Evolutionary conservation across 73 alveolate genomes (phyloP), one percentile per base, ranked within the genome.

Genomic region (Loxodes magnus): DNA sequence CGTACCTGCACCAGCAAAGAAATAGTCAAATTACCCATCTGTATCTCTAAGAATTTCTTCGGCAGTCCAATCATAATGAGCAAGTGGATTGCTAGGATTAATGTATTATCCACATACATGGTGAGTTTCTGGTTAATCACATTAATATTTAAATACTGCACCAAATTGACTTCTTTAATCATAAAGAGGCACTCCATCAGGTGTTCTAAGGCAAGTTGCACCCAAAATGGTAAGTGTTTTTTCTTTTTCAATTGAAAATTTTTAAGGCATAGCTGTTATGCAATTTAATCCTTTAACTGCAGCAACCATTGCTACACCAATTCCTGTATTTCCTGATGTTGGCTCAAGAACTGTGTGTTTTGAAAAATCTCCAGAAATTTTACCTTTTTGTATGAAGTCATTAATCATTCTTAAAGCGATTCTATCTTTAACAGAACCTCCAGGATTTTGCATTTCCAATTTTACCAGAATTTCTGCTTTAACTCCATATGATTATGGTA

Each of bases 321-420:
- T 64, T 51, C 96, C 96, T 2, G 96, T 84, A 59, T 84, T 84
- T 1, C 96, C 96, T 56, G 80, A 50, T 2, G 93, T 84, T 19
- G 96, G 93, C 50, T 84, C 96, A 36, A 84, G 63, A 46, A 84
- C 46, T 7, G 64, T 84, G 46, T 68, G n/a, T n/a, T n/a, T n/a
- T n/a, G n/a, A n/a, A n/a, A n/a, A n/a, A n/a, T n/a, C n/a, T n/a
- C n/a, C n/a, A n/a, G n/a, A n/a, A n/a, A n/a, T n/a, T n/a, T n/a
- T n/a, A n/a, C n/a, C n/a, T n/a, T n/a, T n/a, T n/a, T n/a, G n/a
- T n/a, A n/a, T n/a, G n/a, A n/a, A n/a, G n/a, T n/a, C n/a, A n/a
- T n/a, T n/a, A n/a, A n/a, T n/a, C n/a, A n/a, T n/a, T n/a, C n/a
- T n/a, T n/a, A n/a, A n/a, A n/a, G n/a, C n/a, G n/a, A n/a, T n/a